These are phyloP conservation scores for Xerocomellus chrysenteron DNA, from an alignment of 768 basidiomycete genomes.

Conservation along the genomic window DNA sequence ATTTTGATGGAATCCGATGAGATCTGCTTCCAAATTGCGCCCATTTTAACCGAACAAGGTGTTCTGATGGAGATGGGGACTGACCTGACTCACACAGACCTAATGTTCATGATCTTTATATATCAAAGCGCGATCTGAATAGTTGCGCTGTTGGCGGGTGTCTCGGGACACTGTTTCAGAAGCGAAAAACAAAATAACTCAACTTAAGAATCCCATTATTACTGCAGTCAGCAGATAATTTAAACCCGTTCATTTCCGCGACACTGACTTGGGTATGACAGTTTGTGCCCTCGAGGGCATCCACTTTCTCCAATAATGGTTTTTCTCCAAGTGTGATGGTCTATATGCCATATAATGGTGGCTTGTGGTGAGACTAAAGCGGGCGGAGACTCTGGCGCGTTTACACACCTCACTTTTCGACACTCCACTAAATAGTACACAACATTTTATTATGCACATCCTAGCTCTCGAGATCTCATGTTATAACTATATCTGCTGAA, in stretches of 20 bases:
- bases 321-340: too few species aligned
- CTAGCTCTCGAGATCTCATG: too few species aligned
- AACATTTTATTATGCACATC: too few species aligned
- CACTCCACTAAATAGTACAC: too few species aligned
- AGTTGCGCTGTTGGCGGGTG: background rate
- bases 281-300: background rate
- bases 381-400: background rate
- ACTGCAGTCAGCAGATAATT: background rate
- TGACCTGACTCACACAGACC: background rate
- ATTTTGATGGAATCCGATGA: background rate
- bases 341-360: background rate
- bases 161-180: background rate
- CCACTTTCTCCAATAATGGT: background rate
- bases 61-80: background rate
- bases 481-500: too few species aligned
- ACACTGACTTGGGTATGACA: background rate
- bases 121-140: background rate
- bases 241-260: background rate
- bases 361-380: too few species aligned
- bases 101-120: background rate
- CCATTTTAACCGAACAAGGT: too few species aligned
- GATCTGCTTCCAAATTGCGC: background rate
- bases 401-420: background rate
- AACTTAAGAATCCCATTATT: background rate
- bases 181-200: too few species aligned